phyloP scores from a whole-genome alignment of 1,284 basidiomycete species.

The Leccinum olivaceoglutinosum region DNA sequence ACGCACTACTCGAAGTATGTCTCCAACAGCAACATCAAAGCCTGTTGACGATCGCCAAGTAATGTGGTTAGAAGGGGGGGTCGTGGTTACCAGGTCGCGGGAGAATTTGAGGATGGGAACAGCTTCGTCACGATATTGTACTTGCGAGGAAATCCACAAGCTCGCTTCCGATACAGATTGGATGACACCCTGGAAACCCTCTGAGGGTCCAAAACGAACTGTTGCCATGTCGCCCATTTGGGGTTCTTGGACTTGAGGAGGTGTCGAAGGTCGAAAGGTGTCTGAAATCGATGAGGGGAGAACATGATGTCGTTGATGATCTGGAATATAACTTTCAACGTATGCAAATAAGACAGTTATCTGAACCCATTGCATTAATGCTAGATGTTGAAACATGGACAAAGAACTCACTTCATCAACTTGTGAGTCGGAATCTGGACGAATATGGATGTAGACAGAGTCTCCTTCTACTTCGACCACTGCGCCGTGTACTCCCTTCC shows the following conservation, averaged over 20 bases:
- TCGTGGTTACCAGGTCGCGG: neutral
- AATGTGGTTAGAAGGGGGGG: neutral
- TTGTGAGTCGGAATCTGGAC: neutral
- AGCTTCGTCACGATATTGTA: neutral
- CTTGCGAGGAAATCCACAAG: neutral
- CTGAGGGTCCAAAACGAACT: neutral
- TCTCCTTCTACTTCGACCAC: neutral
- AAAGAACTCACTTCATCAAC: neutral
- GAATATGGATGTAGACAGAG: neutral
- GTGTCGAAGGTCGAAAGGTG: neutral
- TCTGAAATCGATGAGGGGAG: neutral
- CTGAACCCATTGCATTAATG: neutral
- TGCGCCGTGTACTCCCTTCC: neutral
- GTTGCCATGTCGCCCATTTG: neutral
- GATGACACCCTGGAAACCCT: neutral
- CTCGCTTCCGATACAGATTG: neutral
- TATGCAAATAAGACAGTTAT: neutral
- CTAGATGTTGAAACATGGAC: neutral
- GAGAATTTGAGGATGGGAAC: neutral
- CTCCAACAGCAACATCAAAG: neutral
- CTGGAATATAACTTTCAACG: neutral
- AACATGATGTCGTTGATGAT: neutral
- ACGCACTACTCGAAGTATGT: neutral
- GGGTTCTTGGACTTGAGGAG: neutral
- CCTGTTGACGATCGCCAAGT: neutral